phyloP scores from a whole-genome alignment of 2,329 filamentous ascomycete species.

The Lecanicillium sp. region DNA sequence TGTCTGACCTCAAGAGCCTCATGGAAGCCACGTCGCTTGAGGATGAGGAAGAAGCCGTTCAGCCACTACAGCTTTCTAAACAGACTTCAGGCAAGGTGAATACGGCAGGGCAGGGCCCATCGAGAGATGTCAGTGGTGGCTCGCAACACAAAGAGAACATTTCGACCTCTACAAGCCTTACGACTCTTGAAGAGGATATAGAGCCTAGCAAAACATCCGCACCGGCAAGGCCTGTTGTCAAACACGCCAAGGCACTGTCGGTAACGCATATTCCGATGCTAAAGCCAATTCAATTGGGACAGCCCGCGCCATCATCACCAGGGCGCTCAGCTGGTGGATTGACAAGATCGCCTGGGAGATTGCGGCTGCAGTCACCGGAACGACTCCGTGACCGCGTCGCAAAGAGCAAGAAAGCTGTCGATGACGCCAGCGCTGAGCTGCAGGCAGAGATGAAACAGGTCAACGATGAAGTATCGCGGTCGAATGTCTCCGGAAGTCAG shows the following conservation, averaged over 20 bases:
- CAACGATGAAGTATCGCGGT: background rate
- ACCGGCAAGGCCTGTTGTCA: conserved; percentile 1
- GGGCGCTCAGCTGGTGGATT: conserved; percentile 16
- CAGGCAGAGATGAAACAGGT: conserved; percentile 4
- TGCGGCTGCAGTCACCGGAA: conserved; percentile 64
- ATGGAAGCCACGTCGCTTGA: conserved; percentile 55
- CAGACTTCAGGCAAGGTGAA: conserved; percentile 53
- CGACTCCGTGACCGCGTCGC: conserved; percentile 81
- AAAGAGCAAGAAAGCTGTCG: conserved; percentile 69
- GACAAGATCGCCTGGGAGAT: conserved; percentile 36
- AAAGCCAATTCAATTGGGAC: conserved; percentile 30
- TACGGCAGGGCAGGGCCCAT: conserved; percentile 48
- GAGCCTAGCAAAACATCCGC: background rate
- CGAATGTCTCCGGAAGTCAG: conserved; percentile 33
- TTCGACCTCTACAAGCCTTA: conserved; percentile 15
- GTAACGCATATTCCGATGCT: conserved; percentile 51
- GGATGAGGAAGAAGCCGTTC: conserved; percentile 31
- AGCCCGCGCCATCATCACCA: conserved; percentile 21
- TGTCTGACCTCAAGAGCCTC: conserved; percentile 74
- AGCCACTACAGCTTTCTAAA: conserved; percentile 47
- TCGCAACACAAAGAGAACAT: conserved; percentile 47
- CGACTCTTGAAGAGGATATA: too few relatives aligned
- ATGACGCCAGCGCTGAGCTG: conserved; percentile 50
- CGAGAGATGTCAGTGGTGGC: conserved; percentile 20
- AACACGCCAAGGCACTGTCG: conserved; percentile 46